Evolutionary conservation across 1,139 yeast genomes (phyloP), one percentile per base, ranked within the genome.

Genomic region (Nakaseomyces bracarensis): DNA sequence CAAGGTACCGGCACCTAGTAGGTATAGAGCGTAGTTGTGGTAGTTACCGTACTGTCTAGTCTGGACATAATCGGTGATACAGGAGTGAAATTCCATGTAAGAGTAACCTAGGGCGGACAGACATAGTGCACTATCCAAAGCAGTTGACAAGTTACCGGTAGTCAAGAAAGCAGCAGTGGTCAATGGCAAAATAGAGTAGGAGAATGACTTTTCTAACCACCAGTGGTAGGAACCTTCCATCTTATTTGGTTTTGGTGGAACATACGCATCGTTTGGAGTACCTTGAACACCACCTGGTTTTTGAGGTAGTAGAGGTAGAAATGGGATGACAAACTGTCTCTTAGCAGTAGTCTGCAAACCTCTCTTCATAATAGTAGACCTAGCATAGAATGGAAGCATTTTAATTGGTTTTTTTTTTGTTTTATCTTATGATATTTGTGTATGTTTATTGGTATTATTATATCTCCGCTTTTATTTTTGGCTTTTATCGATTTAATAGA

Each of bases 51-150:
- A 83, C 15, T 79, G 83, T 67, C 94, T 71, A 50, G 68, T 62
- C 33, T 87, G 87, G 43, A 83, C 78, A 66, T 83, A 83, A 64
- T 83, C 94, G 46, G 76, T 77, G 52, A 83, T 82, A 70, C 93
- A 82, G 38, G 84, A 69, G 63, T 80, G 80, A 68, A 82, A 75
- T 25, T 91, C 93, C 52, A 79, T 75, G 60, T 73, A 77, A 46
- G 79, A 70, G 62, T 82, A 91, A 50, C 75, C 72, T 53, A 82
- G 66, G 46, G 80, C 58, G 19, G 76, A 63, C 15, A 77, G 65
- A 16, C 79, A 70, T 54, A 81, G 68, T 2, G 74, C 51, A 10
- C 85, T 68, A 61, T 82, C 93, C 10, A 76, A 55, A 6, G 65
- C 61, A 46, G 77, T 57, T 54, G 81, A 66, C 41, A 65, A 58